Conservation (phyloP, 2,329 filamentous ascomycete species). For the Chaetothyriales sp. region DNA sequence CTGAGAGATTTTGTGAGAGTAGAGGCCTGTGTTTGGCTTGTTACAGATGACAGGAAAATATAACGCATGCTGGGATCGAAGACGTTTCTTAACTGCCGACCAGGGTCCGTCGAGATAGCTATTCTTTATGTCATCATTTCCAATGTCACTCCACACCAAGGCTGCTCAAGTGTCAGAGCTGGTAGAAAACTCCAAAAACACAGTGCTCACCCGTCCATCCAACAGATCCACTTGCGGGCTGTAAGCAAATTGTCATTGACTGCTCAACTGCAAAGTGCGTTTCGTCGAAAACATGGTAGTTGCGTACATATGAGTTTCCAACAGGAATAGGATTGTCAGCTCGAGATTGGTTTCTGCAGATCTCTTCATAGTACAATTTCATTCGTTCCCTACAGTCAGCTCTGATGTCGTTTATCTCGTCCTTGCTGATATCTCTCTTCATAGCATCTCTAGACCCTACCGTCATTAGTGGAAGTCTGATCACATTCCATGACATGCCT, state of each 20-base stretch:
- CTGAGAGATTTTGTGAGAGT: neutral
- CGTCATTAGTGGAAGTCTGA: slow-evolving; percentile 4
- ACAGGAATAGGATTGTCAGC: neutral
- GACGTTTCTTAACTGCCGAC: neutral
- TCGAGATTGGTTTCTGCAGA: neutral
- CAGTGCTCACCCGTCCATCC: slow-evolving; percentile 1
- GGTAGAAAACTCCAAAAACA: neutral
- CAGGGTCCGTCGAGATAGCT: neutral
- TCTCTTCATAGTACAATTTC: neutral
- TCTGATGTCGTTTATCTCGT: neutral
- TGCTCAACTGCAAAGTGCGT: slow-evolving; percentile 8
- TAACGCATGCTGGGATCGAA: neutral
- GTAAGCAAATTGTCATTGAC: slow-evolving; percentile 6
- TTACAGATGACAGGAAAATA: slow-evolving; percentile 2
- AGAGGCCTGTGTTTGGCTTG: neutral
- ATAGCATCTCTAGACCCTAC: neutral
- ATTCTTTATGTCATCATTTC: slow-evolving; percentile 1
- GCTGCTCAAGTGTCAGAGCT: slow-evolving; percentile 1
- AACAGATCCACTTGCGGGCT: slow-evolving; percentile 1
- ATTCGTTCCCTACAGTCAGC: neutral
- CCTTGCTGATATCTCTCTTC: neutral
- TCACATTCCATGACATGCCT: slow-evolving; percentile 5
- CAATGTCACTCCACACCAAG: slow-evolving; percentile 3
- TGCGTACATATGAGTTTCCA: slow-evolving; percentile 7
- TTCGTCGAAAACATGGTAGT: slow-evolving; percentile 3